phyloP scores from a whole-genome alignment of 2,329 filamentous ascomycete species.

The Colletotrichum higginsianum region DNA sequence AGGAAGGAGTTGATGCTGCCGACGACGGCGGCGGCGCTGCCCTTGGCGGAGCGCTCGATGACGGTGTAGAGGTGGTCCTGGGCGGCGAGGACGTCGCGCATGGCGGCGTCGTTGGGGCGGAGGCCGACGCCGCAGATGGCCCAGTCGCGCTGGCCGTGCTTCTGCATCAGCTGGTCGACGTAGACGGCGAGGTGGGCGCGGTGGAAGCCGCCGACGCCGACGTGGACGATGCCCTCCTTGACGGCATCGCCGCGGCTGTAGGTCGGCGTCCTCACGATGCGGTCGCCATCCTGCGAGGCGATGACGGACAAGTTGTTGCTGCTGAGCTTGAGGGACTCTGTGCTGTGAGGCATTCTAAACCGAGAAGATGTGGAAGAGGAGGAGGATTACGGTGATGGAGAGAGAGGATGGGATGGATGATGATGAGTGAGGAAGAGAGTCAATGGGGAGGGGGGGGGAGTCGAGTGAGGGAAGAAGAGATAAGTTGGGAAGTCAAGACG shows the following conservation, averaged over 20 bases:
- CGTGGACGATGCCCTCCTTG: constrained; percentile 69
- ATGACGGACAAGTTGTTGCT: constrained; percentile 35
- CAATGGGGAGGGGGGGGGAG: no score
- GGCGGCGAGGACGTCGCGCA: constrained; percentile 64
- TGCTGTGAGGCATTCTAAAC: constrained; percentile 42
- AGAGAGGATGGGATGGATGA: not conserved
- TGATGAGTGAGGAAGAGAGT: no score
- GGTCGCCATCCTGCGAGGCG: constrained; percentile 33
- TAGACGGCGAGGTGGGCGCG: constrained; percentile 68
- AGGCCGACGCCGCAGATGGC: constrained; percentile 68
- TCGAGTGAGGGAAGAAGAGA: not conserved
- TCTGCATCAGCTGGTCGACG: constrained; percentile 62
- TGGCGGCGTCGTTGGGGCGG: constrained; percentile 63
- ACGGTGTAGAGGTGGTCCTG: constrained; percentile 69
- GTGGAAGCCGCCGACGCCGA: constrained; percentile 70
- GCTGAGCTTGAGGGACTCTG: constrained; percentile 39
- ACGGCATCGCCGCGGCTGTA: constrained; percentile 61
- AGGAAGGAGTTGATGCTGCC: constrained; percentile 69
- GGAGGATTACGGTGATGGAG: not conserved
- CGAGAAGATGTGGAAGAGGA: not conserved
- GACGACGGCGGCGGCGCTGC: constrained; percentile 63
- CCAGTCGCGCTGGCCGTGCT: constrained; percentile 61
- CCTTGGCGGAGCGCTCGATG: constrained; percentile 67
- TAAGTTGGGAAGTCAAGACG: not conserved
- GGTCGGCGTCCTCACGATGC: constrained; percentile 52